Evolutionary conservation across 179 eudicot species (phyloP), one percentile per base, ranked within the genome.

Genomic region (Sideroxylon spinosum): DNA sequence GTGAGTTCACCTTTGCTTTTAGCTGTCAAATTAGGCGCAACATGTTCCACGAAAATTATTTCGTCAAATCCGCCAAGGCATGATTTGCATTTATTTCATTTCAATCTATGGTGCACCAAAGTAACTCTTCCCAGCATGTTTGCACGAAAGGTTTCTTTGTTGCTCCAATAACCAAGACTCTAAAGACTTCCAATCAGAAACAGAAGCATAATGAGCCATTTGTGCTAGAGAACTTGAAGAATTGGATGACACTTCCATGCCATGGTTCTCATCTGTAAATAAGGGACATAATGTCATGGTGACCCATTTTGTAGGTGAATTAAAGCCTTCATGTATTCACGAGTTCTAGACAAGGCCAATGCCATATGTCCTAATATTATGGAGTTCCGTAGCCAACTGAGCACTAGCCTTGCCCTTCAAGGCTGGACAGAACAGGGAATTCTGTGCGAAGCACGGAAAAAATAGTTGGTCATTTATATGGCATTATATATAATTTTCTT

Each of bases 401-500:
- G n/a, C n/a, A n/a, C n/a, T n/a, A n/a, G n/a, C n/a, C n/a, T n/a
- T n/a, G n/a, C n/a, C n/a, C n/a, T n/a, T n/a, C n/a, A n/a, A n/a
- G n/a, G n/a, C n/a, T n/a, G n/a, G 88, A 81, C 94, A 94, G 71
- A 94, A 94, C 86, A 96, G 80, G 76, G 93, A 91, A 62, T 98
- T 96, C 85, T 91, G 92, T 63, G 86, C 49, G 97, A 82, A 55
- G 91, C 87, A 76, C 83, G 71, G 94, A 91, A 79, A 96, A 87
- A 64, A 96, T 90, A 75, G 85, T 86, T 28, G 98, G 92, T 68
- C 99, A 98, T 78, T 96, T 98, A 82, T 92, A 96, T 49, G 98
- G 98, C 99, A 84, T 96, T 96, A 79, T 92, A 94, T n/a, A 96
- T 93, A 88, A 91, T 94, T 87, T 96, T 96, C 94, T 96, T 96